Conservation (phyloP, 2,329 filamentous ascomycete species). For the Trematosphaeria pertusa region DNA sequence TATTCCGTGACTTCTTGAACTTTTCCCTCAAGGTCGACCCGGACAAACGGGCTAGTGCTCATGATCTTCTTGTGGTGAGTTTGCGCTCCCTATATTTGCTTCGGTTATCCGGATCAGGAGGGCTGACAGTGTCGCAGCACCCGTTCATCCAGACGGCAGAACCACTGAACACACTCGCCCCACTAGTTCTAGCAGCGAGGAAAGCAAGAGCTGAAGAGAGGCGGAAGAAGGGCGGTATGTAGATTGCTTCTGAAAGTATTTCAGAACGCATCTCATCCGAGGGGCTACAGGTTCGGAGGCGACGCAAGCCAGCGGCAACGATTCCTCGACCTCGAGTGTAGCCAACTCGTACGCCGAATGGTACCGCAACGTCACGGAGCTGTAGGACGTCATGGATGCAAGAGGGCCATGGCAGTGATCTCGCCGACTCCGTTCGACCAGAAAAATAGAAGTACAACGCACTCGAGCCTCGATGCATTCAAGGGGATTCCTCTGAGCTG, state of each 20-base stretch:
- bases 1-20: slow-evolving; percentile 90
- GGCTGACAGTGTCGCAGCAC: slow-evolving; percentile 40
- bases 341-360: slow-evolving; percentile 36
- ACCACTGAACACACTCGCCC: slow-evolving; percentile 73
- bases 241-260: slow-evolving; percentile 26
- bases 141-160: slow-evolving; percentile 61
- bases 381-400: slow-evolving; percentile 7
- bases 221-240: slow-evolving; percentile 56
- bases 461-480: not conserved
- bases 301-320: slow-evolving; percentile 25
- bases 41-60: slow-evolving; percentile 93
- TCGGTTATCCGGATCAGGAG: slow-evolving; percentile 9
- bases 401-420: too few species aligned
- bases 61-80: slow-evolving; percentile 89
- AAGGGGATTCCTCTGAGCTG: too few species aligned
- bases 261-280: slow-evolving; percentile 34
- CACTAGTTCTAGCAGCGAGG: slow-evolving; percentile 84
- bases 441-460: not conserved
- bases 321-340: slow-evolving; percentile 24
- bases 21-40: slow-evolving; percentile 96
- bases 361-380: slow-evolving; percentile 29
- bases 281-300: slow-evolving; percentile 25
- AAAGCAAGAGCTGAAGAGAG: slow-evolving; percentile 82
- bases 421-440: too few species aligned
- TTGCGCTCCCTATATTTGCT: slow-evolving; percentile 2